These are phyloP conservation scores for Chaetothyriales sp. DNA, from an alignment of 2,329 filamentous ascomycete species.

Conservation along the genomic window DNA sequence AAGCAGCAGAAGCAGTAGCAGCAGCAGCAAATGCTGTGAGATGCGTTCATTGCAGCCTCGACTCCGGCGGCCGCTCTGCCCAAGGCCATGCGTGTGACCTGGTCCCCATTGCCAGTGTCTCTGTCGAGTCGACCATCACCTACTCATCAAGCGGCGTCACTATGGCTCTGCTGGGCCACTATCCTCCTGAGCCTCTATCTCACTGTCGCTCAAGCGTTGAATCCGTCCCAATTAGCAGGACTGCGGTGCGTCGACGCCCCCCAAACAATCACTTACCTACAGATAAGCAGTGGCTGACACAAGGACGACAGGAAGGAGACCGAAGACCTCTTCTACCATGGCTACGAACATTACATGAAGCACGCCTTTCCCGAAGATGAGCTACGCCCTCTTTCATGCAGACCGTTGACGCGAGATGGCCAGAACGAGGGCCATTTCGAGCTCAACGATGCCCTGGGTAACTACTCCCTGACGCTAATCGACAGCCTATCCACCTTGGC, in stretches of 20 bases:
- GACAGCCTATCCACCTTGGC: conserved; percentile 91
- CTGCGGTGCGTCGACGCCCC: background rate
- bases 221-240: background rate
- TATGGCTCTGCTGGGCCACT: background rate
- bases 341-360: conserved; percentile 86
- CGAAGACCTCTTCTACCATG: conserved; percentile 82
- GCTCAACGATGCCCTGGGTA: conserved; percentile 88
- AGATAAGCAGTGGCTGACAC: background rate
- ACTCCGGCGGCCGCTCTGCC: background rate
- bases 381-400: conserved; percentile 74
- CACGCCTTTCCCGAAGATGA: conserved; percentile 94
- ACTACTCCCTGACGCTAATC: conserved; percentile 90
- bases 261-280: no score
- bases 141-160: background rate
- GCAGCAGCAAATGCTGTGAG: background rate
- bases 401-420: conserved; percentile 69
- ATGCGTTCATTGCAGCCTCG: background rate
- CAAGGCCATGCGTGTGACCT: background rate
- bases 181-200: background rate
- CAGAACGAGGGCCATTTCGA: conserved; percentile 67
- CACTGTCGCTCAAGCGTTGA: background rate
- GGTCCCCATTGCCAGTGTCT: no score
- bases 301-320: conserved; percentile 28
- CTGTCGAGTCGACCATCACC: background rate
- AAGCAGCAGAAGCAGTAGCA: background rate